These are phyloP conservation scores for Trapa bicornis DNA, from an alignment of 345 rosid genomes.

Conservation along the genomic window DNA sequence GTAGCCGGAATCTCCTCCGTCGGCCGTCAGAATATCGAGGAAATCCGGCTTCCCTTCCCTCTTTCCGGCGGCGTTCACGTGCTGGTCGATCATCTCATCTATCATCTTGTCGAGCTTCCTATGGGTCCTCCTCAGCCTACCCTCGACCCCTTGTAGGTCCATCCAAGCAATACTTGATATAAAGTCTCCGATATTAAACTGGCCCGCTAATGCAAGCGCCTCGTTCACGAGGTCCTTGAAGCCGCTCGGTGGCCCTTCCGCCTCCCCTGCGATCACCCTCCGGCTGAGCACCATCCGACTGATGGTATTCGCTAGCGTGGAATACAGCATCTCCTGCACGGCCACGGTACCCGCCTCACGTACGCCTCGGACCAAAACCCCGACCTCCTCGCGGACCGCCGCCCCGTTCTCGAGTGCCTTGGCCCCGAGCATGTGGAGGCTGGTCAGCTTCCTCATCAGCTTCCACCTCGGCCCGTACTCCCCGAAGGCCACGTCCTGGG, in stretches of 20 bases:
- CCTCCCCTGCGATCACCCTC: conserved; percentile 21
- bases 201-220: conserved; percentile 37
- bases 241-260: conserved; percentile 33
- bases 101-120: conserved; percentile 29
- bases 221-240: conserved; percentile 59
- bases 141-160: conserved; percentile 51
- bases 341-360: conserved; percentile 19
- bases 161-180: conserved; percentile 48
- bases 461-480: conserved; percentile 1
- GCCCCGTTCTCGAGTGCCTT: neutral
- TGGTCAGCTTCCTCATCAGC: conserved; percentile 4
- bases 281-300: conserved; percentile 43
- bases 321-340: conserved; percentile 32
- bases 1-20: conserved; percentile 11
- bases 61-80: conserved; percentile 13
- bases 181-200: conserved; percentile 45
- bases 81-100: conserved; percentile 38
- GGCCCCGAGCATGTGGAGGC: neutral
- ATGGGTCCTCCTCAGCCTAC: conserved; percentile 43
- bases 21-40: conserved; percentile 34
- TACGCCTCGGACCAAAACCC: conserved; percentile 28
- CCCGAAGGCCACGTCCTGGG: neutral
- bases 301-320: conserved; percentile 45
- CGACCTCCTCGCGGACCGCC: conserved; percentile 38
- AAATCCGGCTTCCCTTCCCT: conserved; percentile 28